A percentile compares a stretch with the other conserved stretches of the same genome.
Conservation (phyloP, 1,139 yeast genomes). For the Kodamaea plutei region DNA sequence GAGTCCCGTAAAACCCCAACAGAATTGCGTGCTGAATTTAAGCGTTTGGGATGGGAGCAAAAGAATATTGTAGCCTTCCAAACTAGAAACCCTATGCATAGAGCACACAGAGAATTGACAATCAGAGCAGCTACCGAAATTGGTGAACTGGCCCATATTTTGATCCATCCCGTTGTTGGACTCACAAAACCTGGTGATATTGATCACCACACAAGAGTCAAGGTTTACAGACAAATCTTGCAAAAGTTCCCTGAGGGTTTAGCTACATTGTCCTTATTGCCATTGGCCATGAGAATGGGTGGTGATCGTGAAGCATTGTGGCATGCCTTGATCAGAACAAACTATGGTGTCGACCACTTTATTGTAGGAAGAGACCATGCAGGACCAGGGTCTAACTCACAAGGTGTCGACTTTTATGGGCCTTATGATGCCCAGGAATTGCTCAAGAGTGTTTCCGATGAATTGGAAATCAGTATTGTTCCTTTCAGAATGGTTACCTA, state of each 20-base stretch:
- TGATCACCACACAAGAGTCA: constrained; percentile 95
- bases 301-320: constrained; percentile 98
- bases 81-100: constrained; percentile 97
- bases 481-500: constrained; percentile 98
- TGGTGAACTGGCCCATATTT: constrained; percentile 54
- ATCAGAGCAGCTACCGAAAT: constrained; percentile 79
- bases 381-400: constrained; percentile 92
- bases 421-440: constrained; percentile 95
- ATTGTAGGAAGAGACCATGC: constrained; percentile 98
- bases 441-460: constrained; percentile 70
- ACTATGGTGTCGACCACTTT: constrained; percentile 95
- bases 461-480: constrained; percentile 75
- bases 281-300: constrained; percentile 98
- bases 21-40: constrained; percentile 81
- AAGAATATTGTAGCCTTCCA: constrained; percentile 93
- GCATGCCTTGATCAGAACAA: constrained; percentile 96
- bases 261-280: constrained; percentile 84
- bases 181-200: constrained; percentile 97
- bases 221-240: constrained; percentile 88
- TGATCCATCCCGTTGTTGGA: constrained; percentile 97
- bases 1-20: constrained; percentile 87
- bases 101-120: constrained; percentile 95
- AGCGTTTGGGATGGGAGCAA: constrained; percentile 67
- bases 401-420: constrained; percentile 93
- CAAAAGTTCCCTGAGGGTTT: constrained; percentile 91